Base-by-base conservation (phyloP, 805 yeast species). In the Candida broadrunensis region DNA sequence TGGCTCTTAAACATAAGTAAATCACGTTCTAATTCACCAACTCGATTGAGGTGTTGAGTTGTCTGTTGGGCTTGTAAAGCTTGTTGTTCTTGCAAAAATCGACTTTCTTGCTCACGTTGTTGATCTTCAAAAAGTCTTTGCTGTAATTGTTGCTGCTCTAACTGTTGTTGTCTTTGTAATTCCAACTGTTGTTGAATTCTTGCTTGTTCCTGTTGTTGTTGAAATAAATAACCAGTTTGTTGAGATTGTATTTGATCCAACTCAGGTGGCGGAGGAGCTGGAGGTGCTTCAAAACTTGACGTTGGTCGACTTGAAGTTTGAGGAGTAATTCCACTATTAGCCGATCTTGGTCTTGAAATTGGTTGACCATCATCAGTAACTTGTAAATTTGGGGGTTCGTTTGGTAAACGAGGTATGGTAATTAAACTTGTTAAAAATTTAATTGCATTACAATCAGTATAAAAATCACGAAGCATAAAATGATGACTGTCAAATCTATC, bases 361-460 rank as follows among this genome's bases (percentile, higher is more conserved):
- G 61, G 47, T n/a, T 50, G 26, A 9, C 66, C 70, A 24, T 70
- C 78, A 36, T 75, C 83, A 32, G 63, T 65, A 6, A 63, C 63
- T 36, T 65, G 62, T 45, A 85, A 68, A 43, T 77, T 75, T 7
- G 91, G 91, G 4, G 88, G 77, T 29, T 70, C 75, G 44, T 62
- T 60, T 1, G 81, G 72, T 43, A 84, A 67, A 48, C 80, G 76
- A 21, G 96, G 96, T 48, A 87, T 81, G 1, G 88, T 83, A 35
- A 90, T 83, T 58, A 90, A 74, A 26, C 90, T 78, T 2, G 95
- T 80, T 54, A 90, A 73, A 53, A 83, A 88, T 58, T 85, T 84
- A 46, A 91, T 79, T 0, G 91, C 79, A 5, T 91, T 84, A 58
- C 96, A 88, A 53, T 90, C 97, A 19, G 91, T 86, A 65, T 87